Percentiles rank a stretch among this genome's conserved stretches.
phyloP scores from a whole-genome alignment of 257 asterid species.

The Pogostemon cablin region DNA sequence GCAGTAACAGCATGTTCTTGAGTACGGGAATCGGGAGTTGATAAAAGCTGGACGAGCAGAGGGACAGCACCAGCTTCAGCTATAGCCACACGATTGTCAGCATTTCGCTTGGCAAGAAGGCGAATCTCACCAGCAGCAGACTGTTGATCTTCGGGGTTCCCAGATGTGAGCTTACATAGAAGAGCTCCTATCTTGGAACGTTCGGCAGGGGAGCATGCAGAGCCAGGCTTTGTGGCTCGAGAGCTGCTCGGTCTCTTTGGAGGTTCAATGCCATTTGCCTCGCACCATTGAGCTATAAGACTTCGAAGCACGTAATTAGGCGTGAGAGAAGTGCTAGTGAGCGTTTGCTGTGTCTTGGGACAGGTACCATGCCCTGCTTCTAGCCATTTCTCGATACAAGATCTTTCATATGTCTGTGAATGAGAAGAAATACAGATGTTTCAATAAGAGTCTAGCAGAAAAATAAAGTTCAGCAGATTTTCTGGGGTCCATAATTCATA shows the following conservation, averaged over 20 bases:
- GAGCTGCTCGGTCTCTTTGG: constrained; percentile 75
- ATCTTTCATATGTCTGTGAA: constrained; percentile 84
- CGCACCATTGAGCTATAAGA: constrained; percentile 97
- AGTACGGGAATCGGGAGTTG: constrained; percentile 81
- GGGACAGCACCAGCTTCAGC: constrained; percentile 99
- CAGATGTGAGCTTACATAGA: constrained; percentile 72
- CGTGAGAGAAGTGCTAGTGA: constrained; percentile 68
- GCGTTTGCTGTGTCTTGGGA: constrained; percentile 93
- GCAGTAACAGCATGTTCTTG: constrained; percentile 98
- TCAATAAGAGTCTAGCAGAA: constrained; percentile 18
- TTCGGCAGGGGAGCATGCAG: constrained; percentile 73
- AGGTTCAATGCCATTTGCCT: constrained; percentile 79
- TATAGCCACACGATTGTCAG: constrained; percentile 91
- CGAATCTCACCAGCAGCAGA: constrained; percentile 96
- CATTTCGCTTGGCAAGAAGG: constrained; percentile 91
- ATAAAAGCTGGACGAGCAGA: constrained; percentile 69
- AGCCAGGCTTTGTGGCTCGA: constrained; percentile 45
- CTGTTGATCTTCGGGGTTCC: constrained; percentile 80
- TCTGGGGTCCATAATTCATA: background rate
- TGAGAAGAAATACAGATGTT: constrained; percentile 16
- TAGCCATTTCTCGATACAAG: constrained; percentile 90
- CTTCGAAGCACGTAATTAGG: constrained; percentile 97
- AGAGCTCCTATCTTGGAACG: constrained; percentile 67
- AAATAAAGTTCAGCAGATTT: constrained; percentile 25
- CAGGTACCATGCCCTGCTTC: constrained; percentile 85